Evolutionary conservation across 2,329 filamentous ascomycete genomes (phyloP), one percentile per base, ranked within the genome.

Genomic region (Phialophora expanda): DNA sequence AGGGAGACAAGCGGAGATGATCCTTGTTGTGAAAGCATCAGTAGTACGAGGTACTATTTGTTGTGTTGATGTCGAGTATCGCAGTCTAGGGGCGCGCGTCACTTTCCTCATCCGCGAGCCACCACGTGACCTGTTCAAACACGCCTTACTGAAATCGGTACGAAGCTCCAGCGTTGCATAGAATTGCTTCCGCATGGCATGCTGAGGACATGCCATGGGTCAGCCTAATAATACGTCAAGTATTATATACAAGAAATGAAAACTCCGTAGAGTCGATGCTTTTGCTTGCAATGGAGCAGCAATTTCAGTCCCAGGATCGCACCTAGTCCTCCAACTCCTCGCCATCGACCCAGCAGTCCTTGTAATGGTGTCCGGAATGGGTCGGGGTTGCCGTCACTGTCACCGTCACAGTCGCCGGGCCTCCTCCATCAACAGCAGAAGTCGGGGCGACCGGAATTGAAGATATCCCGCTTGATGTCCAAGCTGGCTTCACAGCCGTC

Each of bases 311-410:
- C 9, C 20, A 26, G 46, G 46, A 24, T 50, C 20, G 9, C 8
- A 24, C 46, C 46, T 50, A 59, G n/a, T 46, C n/a, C 3, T 62
- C 50, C 51, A 55, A 6, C 14, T 62, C 50, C 22, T 62, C 48
- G 11, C 48, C 59, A 28, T 62, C 59, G 28, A 62, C 48, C 59
- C 59, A 62, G 50, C 59, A 62, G 4, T 53, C 59, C 28, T 32
- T 54, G 59, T 34, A 62, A 46, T 62, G 59, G 6, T 56, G 24
- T 17, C 59, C 59, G 9, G 59, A 51, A 12, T 34, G 50, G 9
- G 22, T 55, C 4, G 59, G 30, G 7, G 14, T 17, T 6, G 50
- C 50, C 24, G 59, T 62, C 14, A 55, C 59, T 2, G 59, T 54
- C 22, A 62, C 59, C n/a, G 30, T 55, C 4, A 62, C 50, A 22